Base-by-base conservation (phyloP, 768 basidiomycete species). In the Pisolithus tinctorius region DNA sequence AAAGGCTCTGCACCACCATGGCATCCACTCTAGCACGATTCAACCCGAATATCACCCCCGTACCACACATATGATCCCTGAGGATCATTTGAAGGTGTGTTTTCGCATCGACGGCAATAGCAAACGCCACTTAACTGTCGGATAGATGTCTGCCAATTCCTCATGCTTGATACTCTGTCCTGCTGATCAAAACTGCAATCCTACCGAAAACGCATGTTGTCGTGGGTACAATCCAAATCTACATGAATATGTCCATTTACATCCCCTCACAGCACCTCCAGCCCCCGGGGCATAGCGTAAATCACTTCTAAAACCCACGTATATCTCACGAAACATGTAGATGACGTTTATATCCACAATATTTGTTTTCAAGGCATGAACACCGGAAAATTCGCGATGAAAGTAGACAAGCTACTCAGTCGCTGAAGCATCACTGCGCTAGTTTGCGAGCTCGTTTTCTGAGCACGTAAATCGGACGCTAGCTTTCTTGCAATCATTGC, bases 11-110 rank as follows among this genome's bases (percentile, higher is more conserved):
- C 96, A 98, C 65, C 74, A 86, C 43, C 88, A 89, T 59, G 94
- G 94, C 26, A 93, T 99, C 52, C 96, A 98, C 70, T 91, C 88
- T 5, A 85, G 87, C 57, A 96, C 93, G 2, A 94, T 96, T 54
- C 93, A 96, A 60, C 93, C 93, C 6, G 93, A 96, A 62, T 91
- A 90, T 56, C 70, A 74, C 47, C 57, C 73, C 68, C 41, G 68
- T 62, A 45, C 36, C 57, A 67, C 41, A 59, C 69, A 47, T 43
- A 27, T 53, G 17, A 59, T 64, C 52, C 72, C 76, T 9, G 79
- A 80, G 37, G 79, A 77, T 25, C 71, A 69, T 50, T 52, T 77
- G 10, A 77, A 76, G 70, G 82, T 84, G 52, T 37, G 70, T 65
- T 7, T 20, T 11, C n/a, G 10, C 5, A 26, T 5, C 8, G 3